These are phyloP conservation scores for Rickenella mellea DNA, from an alignment of 768 basidiomycete species.

Conservation along the genomic window DNA sequence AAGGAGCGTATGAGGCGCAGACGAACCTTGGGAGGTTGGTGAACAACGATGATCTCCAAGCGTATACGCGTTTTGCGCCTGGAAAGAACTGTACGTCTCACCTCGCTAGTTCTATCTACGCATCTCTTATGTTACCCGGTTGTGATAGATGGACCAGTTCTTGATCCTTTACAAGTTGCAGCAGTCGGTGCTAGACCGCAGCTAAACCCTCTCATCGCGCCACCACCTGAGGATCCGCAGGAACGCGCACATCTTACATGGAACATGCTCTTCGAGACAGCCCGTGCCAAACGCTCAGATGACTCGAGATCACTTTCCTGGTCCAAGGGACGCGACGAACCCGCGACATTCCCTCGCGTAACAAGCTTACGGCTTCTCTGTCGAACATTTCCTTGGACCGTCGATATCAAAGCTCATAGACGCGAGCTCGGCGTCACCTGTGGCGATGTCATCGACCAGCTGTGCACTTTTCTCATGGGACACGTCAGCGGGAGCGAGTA, in stretches of 20 bases:
- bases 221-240: slow-evolving; percentile 26
- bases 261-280: slow-evolving; percentile 65
- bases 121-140: too few relatives aligned
- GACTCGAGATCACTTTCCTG: slow-evolving; percentile 55
- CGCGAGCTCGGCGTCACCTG: slow-evolving; percentile 51
- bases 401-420: slow-evolving; percentile 36
- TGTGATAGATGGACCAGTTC: slow-evolving; percentile 65
- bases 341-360: slow-evolving; percentile 58
- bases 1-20: too few relatives aligned
- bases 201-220: slow-evolving; percentile 55
- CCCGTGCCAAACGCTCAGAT: slow-evolving; percentile 50
- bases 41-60: too few relatives aligned
- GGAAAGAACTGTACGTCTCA: too few relatives aligned
- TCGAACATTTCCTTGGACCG: slow-evolving; percentile 43
- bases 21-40: too few relatives aligned
- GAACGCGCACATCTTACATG: slow-evolving; percentile 50
- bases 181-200: slow-evolving; percentile 36
- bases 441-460: slow-evolving; percentile 50
- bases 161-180: slow-evolving; percentile 47
- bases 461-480: slow-evolving; percentile 41
- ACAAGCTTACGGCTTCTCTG: slow-evolving; percentile 44
- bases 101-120: too few relatives aligned
- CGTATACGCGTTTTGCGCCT: too few relatives aligned
- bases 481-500: slow-evolving; percentile 46
- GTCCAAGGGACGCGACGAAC: slow-evolving; percentile 52